These are phyloP conservation scores for Carpinus fangiana DNA, from an alignment of 306 rosid genomes.

Conservation along the genomic window DNA sequence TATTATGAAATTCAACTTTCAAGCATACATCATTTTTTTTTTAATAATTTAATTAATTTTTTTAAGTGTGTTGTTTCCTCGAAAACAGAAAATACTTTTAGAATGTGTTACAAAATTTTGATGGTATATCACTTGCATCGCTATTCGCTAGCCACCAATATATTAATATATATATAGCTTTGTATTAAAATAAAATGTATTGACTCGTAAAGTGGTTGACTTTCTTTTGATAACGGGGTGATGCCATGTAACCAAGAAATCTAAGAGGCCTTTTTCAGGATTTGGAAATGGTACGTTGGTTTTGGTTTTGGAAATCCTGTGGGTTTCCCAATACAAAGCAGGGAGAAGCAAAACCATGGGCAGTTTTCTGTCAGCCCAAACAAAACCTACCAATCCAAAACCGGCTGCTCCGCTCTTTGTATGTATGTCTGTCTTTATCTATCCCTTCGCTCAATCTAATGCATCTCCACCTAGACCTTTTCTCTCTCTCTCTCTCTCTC, in stretches of 20 bases:
- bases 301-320: conserved; percentile 41
- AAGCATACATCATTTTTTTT: too few species aligned
- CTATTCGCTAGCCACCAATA: too few species aligned
- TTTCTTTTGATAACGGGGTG: background rate
- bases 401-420: conserved; percentile 56
- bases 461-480: background rate
- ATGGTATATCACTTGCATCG: too few species aligned
- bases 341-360: conserved; percentile 72
- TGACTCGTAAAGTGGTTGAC: background rate
- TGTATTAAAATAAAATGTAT: background rate
- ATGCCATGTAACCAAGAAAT: background rate
- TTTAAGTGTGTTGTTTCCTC: too few species aligned
- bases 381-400: conserved; percentile 52
- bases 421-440: conserved; percentile 24
- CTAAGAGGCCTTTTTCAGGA: too few species aligned
- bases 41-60: too few species aligned
- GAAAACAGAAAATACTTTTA: too few species aligned
- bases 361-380: conserved; percentile 47
- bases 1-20: too few species aligned
- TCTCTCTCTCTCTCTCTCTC: conserved; percentile 20
- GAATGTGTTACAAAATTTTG: too few species aligned
- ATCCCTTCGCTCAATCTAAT: conserved; percentile 6
- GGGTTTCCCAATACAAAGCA: conserved; percentile 36
- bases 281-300: conserved; percentile 5
- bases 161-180: too few species aligned